phyloP scores from a whole-genome alignment of 495 filamentous ascomycete genomes.

The Podospora didyma region DNA sequence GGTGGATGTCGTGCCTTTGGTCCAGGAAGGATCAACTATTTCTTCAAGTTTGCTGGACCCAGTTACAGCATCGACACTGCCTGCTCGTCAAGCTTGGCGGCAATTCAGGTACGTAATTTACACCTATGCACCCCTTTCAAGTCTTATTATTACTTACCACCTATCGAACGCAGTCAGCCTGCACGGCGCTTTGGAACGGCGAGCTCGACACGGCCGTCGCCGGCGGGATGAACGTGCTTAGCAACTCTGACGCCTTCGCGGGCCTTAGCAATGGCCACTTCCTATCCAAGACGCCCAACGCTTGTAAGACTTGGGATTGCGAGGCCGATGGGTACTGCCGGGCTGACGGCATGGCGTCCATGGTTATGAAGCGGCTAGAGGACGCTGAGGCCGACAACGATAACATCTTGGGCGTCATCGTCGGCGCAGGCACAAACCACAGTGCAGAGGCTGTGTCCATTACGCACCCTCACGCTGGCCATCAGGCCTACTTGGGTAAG shows the following conservation, averaged over 20 bases:
- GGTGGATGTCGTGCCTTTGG: constrained; percentile 73
- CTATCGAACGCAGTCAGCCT: constrained; percentile 50
- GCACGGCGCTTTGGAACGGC: constrained; percentile 64
- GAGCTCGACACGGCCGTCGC: constrained; percentile 60
- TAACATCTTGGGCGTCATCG: constrained; percentile 51
- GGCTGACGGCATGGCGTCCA: constrained; percentile 30
- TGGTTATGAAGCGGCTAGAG: constrained; percentile 47
- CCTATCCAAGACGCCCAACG: constrained; percentile 21
- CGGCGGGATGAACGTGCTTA: constrained; percentile 64
- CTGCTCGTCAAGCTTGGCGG: constrained; percentile 38
- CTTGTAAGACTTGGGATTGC: constrained; percentile 22
- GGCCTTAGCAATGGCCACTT: constrained; percentile 46
- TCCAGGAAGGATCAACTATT: constrained; percentile 42
- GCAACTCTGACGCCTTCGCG: constrained; percentile 68
- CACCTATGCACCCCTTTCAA: no score
- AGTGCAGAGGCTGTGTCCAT: constrained; percentile 59
- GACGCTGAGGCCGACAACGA: constrained; percentile 49
- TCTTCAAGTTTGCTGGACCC: constrained; percentile 37
- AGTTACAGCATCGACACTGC: constrained; percentile 42
- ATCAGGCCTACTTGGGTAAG: constrained; percentile 58
- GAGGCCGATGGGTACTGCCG: constrained; percentile 49
- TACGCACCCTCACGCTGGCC: constrained; percentile 57
- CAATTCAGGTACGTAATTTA: constrained; percentile 28
- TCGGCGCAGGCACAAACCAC: constrained; percentile 47
- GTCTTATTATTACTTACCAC: no score